Conservation (phyloP, 495 filamentous ascomycete genomes). For the Penicillium riverlandense region DNA sequence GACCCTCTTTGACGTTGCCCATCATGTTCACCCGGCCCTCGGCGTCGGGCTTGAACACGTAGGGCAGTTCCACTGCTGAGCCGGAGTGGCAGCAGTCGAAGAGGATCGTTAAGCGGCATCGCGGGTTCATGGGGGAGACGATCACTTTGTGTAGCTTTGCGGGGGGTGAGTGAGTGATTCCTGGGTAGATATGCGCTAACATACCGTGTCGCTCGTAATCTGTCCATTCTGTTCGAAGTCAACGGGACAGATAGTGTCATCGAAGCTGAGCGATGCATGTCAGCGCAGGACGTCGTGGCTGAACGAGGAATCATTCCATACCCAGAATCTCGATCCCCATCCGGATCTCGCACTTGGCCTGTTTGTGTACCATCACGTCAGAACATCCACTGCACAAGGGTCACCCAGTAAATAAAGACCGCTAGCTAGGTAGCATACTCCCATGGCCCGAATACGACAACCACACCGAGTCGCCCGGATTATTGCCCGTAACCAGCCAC, state of each 20-base stretch:
- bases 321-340: slow-evolving; percentile 39
- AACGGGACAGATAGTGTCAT: slow-evolving; percentile 51
- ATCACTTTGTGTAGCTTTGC: slow-evolving; percentile 43
- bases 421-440: slow-evolving; percentile 18
- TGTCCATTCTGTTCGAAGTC: slow-evolving; percentile 46
- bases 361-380: not conserved
- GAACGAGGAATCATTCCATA: slow-evolving; percentile 5
- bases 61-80: slow-evolving; percentile 52
- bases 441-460: slow-evolving; percentile 55
- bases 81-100: slow-evolving; percentile 61
- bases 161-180: not conserved
- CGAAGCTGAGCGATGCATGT: slow-evolving; percentile 31
- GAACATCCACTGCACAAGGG: too few relatives aligned
- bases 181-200: not conserved
- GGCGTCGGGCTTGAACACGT: slow-evolving; percentile 47
- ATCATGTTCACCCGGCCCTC: slow-evolving; percentile 48
- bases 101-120: slow-evolving; percentile 46
- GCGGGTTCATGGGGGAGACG: slow-evolving; percentile 43
- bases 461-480: slow-evolving; percentile 41
- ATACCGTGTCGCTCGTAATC: slow-evolving; percentile 40
- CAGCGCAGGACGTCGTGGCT: slow-evolving; percentile 6
- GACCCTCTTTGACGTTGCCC: slow-evolving; percentile 46
- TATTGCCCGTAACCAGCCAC: slow-evolving; percentile 47
- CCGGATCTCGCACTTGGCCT: slow-evolving; percentile 38
- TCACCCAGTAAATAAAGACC: not conserved